Base-by-base conservation (phyloP, 83 land plant species). In the Picea engelmannii region DNA sequence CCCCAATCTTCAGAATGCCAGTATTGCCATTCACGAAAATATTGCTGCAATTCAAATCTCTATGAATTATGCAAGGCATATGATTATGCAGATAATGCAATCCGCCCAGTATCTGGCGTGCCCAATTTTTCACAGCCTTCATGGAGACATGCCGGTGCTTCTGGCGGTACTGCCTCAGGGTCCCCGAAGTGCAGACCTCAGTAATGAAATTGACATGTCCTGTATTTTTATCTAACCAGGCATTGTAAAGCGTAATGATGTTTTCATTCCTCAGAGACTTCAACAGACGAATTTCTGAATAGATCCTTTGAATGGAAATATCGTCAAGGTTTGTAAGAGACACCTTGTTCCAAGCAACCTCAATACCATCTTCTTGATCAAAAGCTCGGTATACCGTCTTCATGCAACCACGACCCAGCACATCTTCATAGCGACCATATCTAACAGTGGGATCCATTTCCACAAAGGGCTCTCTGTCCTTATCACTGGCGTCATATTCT, bases 291-390 rank as follows among this genome's bases (percentile, higher is more conserved):
- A 94, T 89, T 83, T 94, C 91, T 0, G 93, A 81, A 81, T 80
- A 90, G 52, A 92, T 84, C 64, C 96, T 81, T 27, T 89, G 90
- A 3, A 64, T 59, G 18, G 31, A 78, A n/a, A 84, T 89, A 16
- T 86, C 78, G 18, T 64, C 24, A 21, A 94, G 84, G 79, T 60
- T 76, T 35, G 87, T 61, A 11, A 92, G 61, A 20, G 86, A 87
- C 35, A 94, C 92, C 67, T 90, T 94, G 80, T 94, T 94, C 94
- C 94, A 94, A 6, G 96, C 96, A 27, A 94, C 92, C 83, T 94
- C 96, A 55, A 94, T 88, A n/a, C 96, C 96, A 42, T 94, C 94
- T 74, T 88, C 90, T 60, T 90, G 88, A 66, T 94, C 96, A 83
- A 94, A 94, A 1, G 91, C 94, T 23, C 91, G 68, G 86, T 94